Conservation (phyloP, 2,329 filamentous ascomycete species). For the Fusarium kyushuense region DNA sequence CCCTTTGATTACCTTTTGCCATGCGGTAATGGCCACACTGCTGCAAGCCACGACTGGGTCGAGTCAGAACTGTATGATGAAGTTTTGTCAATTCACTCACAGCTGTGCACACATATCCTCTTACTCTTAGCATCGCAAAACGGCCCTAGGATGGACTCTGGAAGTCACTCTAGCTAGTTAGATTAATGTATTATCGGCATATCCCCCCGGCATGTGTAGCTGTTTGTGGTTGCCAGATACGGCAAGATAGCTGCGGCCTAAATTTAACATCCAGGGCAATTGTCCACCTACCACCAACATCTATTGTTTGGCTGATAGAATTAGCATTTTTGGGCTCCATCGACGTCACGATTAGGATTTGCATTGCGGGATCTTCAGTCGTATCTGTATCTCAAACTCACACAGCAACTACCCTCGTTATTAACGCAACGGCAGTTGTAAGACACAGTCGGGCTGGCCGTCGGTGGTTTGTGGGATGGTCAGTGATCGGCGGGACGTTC, state of each 20-base stretch:
- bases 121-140: not conserved
- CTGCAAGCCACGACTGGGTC: constrained; percentile 40
- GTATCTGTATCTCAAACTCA: constrained; percentile 11
- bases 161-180: not conserved
- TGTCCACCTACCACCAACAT: constrained; percentile 6
- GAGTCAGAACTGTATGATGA: constrained; percentile 34
- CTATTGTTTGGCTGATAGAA: constrained; percentile 22
- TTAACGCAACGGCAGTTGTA: constrained; percentile 27
- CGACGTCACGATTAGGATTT: constrained; percentile 27
- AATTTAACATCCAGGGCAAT: constrained; percentile 6
- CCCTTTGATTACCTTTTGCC: constrained; percentile 40
- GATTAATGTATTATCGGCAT: constrained; percentile 1
- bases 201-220: not conserved
- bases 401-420: constrained; percentile 12
- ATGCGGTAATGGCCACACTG: constrained; percentile 33
- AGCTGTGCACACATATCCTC: not conserved
- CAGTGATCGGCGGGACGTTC: constrained; percentile 40
- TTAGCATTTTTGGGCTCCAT: constrained; percentile 20
- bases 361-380: constrained; percentile 22
- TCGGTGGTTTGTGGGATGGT: constrained; percentile 30
- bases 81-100: constrained; percentile 1
- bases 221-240: not conserved
- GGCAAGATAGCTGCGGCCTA: constrained; percentile 4
- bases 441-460: constrained; percentile 45
- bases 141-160: not conserved